A percentile compares a stretch with the other conserved stretches of the same genome.
Conservation (phyloP, 2,329 filamentous ascomycete species). For the Ophiostoma quercus region DNA sequence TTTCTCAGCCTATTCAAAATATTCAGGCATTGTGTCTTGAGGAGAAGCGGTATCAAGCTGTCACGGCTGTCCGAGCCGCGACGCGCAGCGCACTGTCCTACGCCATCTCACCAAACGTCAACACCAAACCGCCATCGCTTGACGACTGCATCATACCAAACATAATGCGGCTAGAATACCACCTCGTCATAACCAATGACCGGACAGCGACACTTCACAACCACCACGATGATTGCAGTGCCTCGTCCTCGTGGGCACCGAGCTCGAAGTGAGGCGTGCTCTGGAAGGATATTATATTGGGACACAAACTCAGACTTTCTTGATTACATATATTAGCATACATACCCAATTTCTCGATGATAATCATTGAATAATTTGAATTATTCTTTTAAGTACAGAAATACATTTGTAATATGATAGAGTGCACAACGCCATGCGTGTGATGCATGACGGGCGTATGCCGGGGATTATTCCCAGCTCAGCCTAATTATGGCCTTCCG, state of each 20-base stretch:
- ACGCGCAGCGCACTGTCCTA: not conserved
- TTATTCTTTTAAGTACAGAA: not conserved
- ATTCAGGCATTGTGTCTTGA: not conserved
- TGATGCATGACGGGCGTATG: not conserved
- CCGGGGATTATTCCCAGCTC: not conserved
- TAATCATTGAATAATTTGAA: not conserved
- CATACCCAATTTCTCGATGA: not conserved
- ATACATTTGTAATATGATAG: no score
- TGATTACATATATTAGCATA: not conserved
- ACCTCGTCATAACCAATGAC: no score
- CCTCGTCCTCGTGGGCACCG: not conserved
- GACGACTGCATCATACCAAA: no score
- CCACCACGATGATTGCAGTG: not conserved
- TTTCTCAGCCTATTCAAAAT: not conserved
- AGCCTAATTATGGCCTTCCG: not conserved
- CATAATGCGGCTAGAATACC: no score
- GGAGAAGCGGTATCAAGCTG: not conserved
- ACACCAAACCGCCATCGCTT: not conserved
- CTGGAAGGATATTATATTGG: not conserved
- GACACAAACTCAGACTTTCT: not conserved
- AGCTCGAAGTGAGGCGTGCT: no score
- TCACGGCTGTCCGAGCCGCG: not conserved
- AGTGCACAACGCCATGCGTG: not conserved
- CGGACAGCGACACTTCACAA: no score
- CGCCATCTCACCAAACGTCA: no score